Evolutionary conservation across 441 rosid species (phyloP), one percentile per base, ranked within the genome.

Genomic region (Eruca vesicaria): DNA sequence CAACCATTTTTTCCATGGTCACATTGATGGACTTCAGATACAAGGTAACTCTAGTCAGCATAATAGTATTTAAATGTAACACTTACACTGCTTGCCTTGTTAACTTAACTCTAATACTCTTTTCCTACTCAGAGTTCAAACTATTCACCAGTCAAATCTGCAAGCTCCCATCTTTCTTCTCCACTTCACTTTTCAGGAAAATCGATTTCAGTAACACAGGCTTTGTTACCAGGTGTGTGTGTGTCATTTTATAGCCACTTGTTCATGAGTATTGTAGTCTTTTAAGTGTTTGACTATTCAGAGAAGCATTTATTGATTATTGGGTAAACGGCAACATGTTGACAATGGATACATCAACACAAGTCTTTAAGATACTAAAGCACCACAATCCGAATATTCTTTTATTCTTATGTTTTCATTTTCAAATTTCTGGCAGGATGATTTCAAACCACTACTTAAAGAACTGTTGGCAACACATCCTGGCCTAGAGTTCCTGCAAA

Each of bases 401-500:
- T 9, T 12, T 36, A 8, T 29, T 72, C 12, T 6, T 55, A 28
- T 38, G 33, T 63, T 76, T 48, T 36, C 56, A 66, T 66, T 58
- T 66, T 63, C 26, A 33, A n/a, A 7, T 10, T 56, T 28, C 10
- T 79, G 57, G 79, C 86, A 96, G 98, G 98, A 93, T 67, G 98
- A 96, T 79, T 94, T 96, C 83, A 96, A 90, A 75, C 89, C 96
- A 59, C 73, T 96, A 28, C 94, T 94, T 66, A 86, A 82, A 76
- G 98, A 93, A 82, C 84, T 96, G 8, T 77, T 96, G 84, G 96
- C 98, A 10, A 94, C 98, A 75, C 99, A 96, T 87, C 97, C 98
- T 2, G 99, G 99, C 41, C 82, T 96, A 79, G 99, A 94, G 78
- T 96, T 96, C 79, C 82, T 96, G 73, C 98, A 93, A 78, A 85